phyloP scores from a whole-genome alignment of 768 basidiomycete species.

The Tulasnella sp. region DNA sequence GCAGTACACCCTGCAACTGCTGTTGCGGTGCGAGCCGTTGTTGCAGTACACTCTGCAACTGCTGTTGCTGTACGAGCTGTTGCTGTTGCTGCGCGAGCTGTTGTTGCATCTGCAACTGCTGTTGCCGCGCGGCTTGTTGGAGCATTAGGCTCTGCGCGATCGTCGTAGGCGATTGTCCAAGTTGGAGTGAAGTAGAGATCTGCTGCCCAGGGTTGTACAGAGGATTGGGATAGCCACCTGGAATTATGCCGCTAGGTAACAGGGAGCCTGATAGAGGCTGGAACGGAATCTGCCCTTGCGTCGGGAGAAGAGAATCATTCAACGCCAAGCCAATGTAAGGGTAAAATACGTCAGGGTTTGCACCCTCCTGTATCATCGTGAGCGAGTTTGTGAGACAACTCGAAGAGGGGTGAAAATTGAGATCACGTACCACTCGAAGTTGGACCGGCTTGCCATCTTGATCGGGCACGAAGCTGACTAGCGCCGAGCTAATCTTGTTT shows the following conservation, averaged over 20 bases:
- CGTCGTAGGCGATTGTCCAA: too few relatives aligned
- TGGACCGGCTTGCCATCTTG: background rate
- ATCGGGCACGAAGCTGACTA: background rate
- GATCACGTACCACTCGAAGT: background rate
- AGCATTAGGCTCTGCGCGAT: too few relatives aligned
- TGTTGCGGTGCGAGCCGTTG: too few relatives aligned
- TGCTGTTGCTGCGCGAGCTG: too few relatives aligned
- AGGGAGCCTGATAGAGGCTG: background rate
- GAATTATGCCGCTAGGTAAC: too few relatives aligned
- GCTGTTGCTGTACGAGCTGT: too few relatives aligned
- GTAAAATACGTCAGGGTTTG: background rate
- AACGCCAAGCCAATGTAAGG: background rate
- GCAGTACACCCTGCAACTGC: too few relatives aligned
- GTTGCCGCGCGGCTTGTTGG: too few relatives aligned
- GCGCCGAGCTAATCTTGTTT: background rate
- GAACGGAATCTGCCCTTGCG: background rate
- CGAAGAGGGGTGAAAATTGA: background rate
- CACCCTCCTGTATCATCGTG: background rate
- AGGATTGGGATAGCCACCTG: too few relatives aligned
- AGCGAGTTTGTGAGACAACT: background rate
- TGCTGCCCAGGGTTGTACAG: background rate
- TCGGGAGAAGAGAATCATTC: background rate
- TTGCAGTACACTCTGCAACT: too few relatives aligned
- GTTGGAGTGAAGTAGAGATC: too few relatives aligned
- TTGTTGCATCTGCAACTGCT: too few relatives aligned